These are phyloP conservation scores for Ceriops tagal DNA, from an alignment of 345 rosid species.

Conservation along the genomic window DNA sequence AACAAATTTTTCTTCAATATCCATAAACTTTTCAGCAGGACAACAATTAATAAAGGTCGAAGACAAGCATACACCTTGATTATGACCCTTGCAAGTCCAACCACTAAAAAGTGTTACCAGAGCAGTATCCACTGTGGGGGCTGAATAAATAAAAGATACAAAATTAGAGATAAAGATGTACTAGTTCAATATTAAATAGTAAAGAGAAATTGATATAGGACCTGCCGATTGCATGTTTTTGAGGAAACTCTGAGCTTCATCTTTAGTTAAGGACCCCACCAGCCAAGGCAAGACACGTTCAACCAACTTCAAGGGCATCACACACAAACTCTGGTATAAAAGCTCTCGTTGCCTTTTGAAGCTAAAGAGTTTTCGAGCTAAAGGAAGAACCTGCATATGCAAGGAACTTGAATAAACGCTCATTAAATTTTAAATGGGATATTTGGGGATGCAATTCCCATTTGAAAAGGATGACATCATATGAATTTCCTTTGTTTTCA, in stretches of 20 bases:
- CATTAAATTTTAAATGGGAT: slow-evolving; percentile 15
- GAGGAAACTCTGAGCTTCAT: slow-evolving; percentile 45
- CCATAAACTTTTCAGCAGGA: slow-evolving; percentile 30
- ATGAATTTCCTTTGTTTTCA: not conserved
- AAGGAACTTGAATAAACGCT: slow-evolving; percentile 11
- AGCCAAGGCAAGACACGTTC: slow-evolving; percentile 63
- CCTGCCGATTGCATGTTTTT: slow-evolving; percentile 58
- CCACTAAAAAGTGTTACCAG: slow-evolving; percentile 59
- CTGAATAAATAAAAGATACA: slow-evolving; percentile 28
- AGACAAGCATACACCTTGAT: slow-evolving; percentile 40
- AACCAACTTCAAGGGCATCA: slow-evolving; percentile 58
- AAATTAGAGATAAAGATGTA: slow-evolving; percentile 1
- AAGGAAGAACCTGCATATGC: slow-evolving; percentile 51
- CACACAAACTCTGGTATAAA: slow-evolving; percentile 54
- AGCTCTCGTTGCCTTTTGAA: slow-evolving; percentile 54
- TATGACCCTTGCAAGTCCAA: slow-evolving; percentile 55
- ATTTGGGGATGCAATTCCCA: slow-evolving; percentile 1
- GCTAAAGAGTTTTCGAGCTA: slow-evolving; percentile 54
- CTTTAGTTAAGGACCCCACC: slow-evolving; percentile 45
- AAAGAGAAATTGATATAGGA: slow-evolving; percentile 11
- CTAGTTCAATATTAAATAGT: not conserved
- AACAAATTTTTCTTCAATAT: slow-evolving; percentile 21
- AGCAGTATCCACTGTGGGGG: slow-evolving; percentile 51
- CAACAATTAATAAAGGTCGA: slow-evolving; percentile 37
- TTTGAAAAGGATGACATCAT: no score